Percentiles rank a stretch among this genome's conserved stretches.
Conservation (phyloP, 768 basidiomycete genomes). For the Astraeus odoratus region DNA sequence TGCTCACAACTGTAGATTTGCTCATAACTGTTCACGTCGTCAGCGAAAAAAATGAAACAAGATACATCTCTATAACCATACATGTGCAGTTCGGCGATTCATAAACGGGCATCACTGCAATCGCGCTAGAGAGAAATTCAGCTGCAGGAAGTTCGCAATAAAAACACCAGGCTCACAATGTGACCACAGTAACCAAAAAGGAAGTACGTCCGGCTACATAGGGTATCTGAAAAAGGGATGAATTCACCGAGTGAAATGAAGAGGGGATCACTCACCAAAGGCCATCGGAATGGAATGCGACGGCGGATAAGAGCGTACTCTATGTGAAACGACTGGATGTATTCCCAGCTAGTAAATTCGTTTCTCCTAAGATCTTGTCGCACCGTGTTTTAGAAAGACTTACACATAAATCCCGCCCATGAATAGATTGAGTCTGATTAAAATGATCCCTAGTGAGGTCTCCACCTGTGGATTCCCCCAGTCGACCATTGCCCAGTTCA, state of each 20-base stretch:
- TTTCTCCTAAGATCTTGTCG: neutral
- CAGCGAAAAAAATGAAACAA: neutral
- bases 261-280: slow-evolving; percentile 13
- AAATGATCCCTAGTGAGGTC: neutral
- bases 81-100: slow-evolving; percentile 7
- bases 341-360: slow-evolving; percentile 17
- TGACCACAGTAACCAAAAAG: slow-evolving; percentile 10
- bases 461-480: slow-evolving; percentile 12
- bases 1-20: slow-evolving; percentile 10
- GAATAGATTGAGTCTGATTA: slow-evolving; percentile 6
- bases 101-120: neutral
- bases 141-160: neutral
- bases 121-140: slow-evolving; percentile 1
- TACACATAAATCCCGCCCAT: slow-evolving; percentile 16
- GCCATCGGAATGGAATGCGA: slow-evolving; percentile 18
- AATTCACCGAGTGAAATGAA: neutral
- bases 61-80: neutral
- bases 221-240: slow-evolving; percentile 11
- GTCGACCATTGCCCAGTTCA: slow-evolving; percentile 12
- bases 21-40: slow-evolving; percentile 4
- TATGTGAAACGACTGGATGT: slow-evolving; percentile 10
- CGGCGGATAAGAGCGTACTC: slow-evolving; percentile 17
- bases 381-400: neutral
- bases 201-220: slow-evolving; percentile 18
- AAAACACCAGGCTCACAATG: slow-evolving; percentile 8